A percentile compares a stretch with the other conserved stretches of the same genome.
phyloP scores from a whole-genome alignment of 257 asterid species.

The Solanum neorickii region DNA sequence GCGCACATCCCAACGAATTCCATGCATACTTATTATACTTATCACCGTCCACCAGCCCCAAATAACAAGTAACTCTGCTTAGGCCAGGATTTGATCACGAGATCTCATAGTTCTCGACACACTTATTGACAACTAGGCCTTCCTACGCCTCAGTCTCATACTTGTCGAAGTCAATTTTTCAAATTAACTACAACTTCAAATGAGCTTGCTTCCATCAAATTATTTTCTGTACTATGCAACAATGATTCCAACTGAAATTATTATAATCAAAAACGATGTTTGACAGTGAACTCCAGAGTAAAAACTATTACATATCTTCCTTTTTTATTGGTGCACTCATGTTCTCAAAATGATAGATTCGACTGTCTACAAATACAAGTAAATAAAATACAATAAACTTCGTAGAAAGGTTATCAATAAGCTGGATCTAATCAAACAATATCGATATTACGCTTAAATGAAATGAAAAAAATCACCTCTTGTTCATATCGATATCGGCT shows the following conservation, averaged over 20 bases:
- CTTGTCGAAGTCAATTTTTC: not conserved
- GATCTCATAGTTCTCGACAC: not conserved
- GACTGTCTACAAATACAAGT: not conserved
- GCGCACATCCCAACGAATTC: not conserved
- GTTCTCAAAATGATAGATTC: not conserved
- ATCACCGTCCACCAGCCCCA: not conserved
- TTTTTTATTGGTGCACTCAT: not conserved
- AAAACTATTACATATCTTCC: not conserved
- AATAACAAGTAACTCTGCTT: not conserved
- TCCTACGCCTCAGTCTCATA: not conserved
- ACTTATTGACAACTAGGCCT: not conserved
- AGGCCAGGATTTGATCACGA: not conserved
- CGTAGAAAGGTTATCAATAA: not conserved
- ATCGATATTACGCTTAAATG: not conserved
- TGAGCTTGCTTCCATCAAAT: not conserved
- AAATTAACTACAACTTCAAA: not conserved
- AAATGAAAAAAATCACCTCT: slow-evolving; percentile 29
- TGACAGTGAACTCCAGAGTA: not conserved
- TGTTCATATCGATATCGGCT: slow-evolving; percentile 92
- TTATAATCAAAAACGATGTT: not conserved
- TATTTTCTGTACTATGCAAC: not conserved
- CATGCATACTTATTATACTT: not conserved
- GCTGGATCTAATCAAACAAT: not conserved
- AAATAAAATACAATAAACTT: not conserved
- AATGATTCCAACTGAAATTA: not conserved